Evolutionary conservation across 2,329 filamentous ascomycete genomes (phyloP), one percentile per base, ranked within the genome.

Genomic region (Biscogniauxia sp.): DNA sequence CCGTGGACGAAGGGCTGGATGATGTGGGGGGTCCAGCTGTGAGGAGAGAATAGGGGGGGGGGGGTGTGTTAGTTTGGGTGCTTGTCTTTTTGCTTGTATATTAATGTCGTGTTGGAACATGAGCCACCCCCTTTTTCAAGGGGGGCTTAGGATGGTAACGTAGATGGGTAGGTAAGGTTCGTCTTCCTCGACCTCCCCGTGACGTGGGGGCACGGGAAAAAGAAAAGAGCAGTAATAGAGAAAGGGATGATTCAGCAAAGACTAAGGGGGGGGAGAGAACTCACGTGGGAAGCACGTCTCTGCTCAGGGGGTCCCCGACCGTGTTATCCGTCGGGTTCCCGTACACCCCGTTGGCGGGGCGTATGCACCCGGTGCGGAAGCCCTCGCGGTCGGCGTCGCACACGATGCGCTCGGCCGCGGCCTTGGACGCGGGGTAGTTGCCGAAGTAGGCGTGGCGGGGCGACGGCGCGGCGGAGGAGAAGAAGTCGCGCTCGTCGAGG

Each of bases 261-360:
- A 5, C 5, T 23, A 23, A 23, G 5, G 23, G 23, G 2, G 5
- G 23, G 23, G 23, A 23, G 50, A 20, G n/a, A 53, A 78, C 74
- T 79, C 72, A 84, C 73, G 78, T 78, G 8, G 79, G 78, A 55
- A 71, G 69, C 1, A 76, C 70, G 0, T 70, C 69, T 37, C 69
- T 72, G 20, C 70, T 73, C 49, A 83, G 67, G 53, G 80, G 78
- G 0, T 75, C 68, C 1, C 78, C 78, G 1, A 80, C 75, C 2
- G 80, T 75, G 41, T 79, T 79, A 64, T 83, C 79, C 3, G 75
- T 78, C 1, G 78, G 79, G 53, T 81, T 77, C 2, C 82, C 82
- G 61, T 84, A 84, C 13, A 85, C 77, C 2, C 79, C 80, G 63
- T 84, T 83, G 2, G 79, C 78, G 0, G 82, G 82, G 2, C 82